Evolutionary conservation across 352 stramenopile genomes (phyloP).

Genomic region (Globisporangium sylvaticum): DNA sequence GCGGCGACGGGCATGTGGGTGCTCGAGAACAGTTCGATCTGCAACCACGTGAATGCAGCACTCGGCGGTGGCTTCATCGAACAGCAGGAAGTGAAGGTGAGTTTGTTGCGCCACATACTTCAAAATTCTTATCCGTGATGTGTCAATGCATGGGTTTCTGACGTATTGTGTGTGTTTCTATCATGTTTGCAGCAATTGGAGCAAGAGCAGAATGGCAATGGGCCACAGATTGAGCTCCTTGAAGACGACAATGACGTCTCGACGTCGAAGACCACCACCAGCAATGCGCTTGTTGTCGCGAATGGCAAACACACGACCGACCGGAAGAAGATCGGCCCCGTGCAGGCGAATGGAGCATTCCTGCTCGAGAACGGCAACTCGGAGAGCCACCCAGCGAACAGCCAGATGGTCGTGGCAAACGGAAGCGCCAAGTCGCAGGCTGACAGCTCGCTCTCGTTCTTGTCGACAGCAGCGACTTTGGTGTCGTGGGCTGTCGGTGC

Average conservation of each 20-base stretch:
- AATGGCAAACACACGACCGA: slow-evolving; percentile 9
- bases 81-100: slow-evolving; percentile 28
- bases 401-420: slow-evolving; percentile 42
- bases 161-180: too few species aligned
- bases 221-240: slow-evolving; percentile 40
- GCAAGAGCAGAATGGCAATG: slow-evolving; percentile 19
- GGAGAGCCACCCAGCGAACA: slow-evolving; percentile 34
- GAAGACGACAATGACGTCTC: slow-evolving; percentile 29
- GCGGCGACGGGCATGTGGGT: slow-evolving; percentile 82
- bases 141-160: too few species aligned
- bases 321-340: slow-evolving; percentile 11
- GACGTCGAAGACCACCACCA: slow-evolving; percentile 22
- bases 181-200: slow-evolving; percentile 22
- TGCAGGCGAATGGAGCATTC: slow-evolving; percentile 15
- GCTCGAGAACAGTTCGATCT: slow-evolving; percentile 82
- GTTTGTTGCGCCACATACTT: too few species aligned
- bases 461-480: slow-evolving; percentile 40
- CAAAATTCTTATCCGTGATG: too few species aligned
- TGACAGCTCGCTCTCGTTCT: slow-evolving; percentile 22
- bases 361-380: slow-evolving; percentile 32
- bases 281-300: slow-evolving; percentile 28
- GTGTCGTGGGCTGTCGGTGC: slow-evolving; percentile 62
- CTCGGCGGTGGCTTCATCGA: slow-evolving; percentile 68
- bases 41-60: slow-evolving; percentile 64
- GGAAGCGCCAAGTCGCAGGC: slow-evolving; percentile 12